Conservation (phyloP, 768 basidiomycete genomes). For the Boletus reticulatus region DNA sequence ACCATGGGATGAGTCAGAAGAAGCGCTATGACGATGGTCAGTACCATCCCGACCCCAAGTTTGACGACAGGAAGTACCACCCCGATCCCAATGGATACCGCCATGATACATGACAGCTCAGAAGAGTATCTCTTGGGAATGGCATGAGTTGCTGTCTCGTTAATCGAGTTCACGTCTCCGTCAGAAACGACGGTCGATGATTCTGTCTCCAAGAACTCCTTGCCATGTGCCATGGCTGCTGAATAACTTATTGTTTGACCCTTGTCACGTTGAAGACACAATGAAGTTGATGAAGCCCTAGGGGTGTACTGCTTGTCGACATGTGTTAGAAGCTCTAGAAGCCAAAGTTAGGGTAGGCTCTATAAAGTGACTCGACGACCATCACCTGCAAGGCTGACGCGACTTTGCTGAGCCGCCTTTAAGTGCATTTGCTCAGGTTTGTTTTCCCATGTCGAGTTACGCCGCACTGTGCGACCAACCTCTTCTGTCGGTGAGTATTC, state of each 20-base stretch:
- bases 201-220: slow-evolving; percentile 7
- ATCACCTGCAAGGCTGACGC: not conserved
- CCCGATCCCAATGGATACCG: slow-evolving; percentile 21
- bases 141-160: not conserved
- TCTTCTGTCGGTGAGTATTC: slow-evolving; percentile 33
- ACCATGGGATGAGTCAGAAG: not conserved
- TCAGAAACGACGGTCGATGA: slow-evolving; percentile 17
- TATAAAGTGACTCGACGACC: slow-evolving; percentile 11
- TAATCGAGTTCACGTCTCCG: slow-evolving; percentile 6
- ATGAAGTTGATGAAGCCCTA: slow-evolving; percentile 1
- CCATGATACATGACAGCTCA: slow-evolving; percentile 27
- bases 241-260: not conserved
- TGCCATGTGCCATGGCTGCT: not conserved
- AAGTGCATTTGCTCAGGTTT: slow-evolving; percentile 8
- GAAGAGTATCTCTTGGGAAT: slow-evolving; percentile 23
- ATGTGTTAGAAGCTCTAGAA: slow-evolving; percentile 10
- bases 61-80: not conserved
- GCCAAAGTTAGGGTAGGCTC: not conserved
- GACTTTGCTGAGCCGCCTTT: slow-evolving; percentile 6
- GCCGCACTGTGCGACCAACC: not conserved
- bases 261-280: slow-evolving; percentile 6
- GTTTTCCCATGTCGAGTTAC: not conserved
- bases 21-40: not conserved
- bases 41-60: not conserved
- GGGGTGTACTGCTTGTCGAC: slow-evolving; percentile 24